Conservation (phyloP, 345 rosid species). For the Bretschneidera sinensis region DNA sequence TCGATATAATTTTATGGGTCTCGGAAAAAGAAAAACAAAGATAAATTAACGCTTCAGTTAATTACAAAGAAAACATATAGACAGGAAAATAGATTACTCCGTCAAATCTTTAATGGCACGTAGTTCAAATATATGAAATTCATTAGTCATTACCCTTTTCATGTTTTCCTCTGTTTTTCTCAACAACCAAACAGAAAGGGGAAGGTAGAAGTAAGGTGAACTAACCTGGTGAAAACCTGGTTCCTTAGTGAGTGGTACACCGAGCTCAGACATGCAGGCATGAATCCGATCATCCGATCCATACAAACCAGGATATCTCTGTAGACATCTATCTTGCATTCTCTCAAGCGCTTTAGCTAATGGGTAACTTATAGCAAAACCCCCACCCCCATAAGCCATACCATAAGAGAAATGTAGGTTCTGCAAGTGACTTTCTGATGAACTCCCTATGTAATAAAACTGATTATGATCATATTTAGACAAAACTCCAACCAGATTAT, state of each 20-base stretch:
- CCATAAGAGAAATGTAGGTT: conserved; percentile 56
- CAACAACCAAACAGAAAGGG: neutral
- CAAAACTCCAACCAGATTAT: conserved; percentile 59
- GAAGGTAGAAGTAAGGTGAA: neutral
- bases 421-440: conserved; percentile 78
- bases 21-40: too few relatives aligned
- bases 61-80: too few relatives aligned
- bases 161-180: neutral
- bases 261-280: conserved; percentile 88
- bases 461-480: conserved; percentile 63
- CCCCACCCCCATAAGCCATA: conserved; percentile 95
- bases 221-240: conserved; percentile 84
- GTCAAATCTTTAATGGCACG: too few relatives aligned
- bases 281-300: conserved; percentile 86
- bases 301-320: conserved; percentile 51
- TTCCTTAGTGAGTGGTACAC: conserved; percentile 71
- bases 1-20: too few relatives aligned
- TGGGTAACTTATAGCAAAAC: conserved; percentile 72
- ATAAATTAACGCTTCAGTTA: too few relatives aligned
- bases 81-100: too few relatives aligned
- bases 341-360: conserved; percentile 52
- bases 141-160: too few relatives aligned
- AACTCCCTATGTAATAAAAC: conserved; percentile 60
- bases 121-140: too few relatives aligned
- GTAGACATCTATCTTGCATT: conserved; percentile 65